These are phyloP conservation scores for Asterella californica DNA, from an alignment of 225 moss, liverwort and hornwort genomes.

Conservation along the genomic window DNA sequence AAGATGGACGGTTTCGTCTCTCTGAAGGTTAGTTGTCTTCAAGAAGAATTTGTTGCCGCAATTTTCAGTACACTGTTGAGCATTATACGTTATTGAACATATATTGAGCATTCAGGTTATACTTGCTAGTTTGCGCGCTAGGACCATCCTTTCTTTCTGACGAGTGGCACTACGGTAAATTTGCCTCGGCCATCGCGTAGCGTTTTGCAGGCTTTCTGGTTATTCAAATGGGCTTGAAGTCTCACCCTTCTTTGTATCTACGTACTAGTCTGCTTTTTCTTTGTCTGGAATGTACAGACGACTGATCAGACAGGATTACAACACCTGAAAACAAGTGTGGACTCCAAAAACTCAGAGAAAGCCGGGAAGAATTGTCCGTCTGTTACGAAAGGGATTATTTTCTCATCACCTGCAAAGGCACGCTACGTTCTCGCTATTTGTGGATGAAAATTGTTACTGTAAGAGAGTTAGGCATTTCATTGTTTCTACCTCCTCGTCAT, in stretches of 20 bases:
- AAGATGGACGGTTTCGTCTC: conserved; percentile 36
- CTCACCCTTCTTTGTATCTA: background rate
- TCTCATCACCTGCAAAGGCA: background rate
- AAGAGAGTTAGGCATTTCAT: background rate
- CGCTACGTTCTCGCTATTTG: background rate
- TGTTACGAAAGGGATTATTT: background rate
- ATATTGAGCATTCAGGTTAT: no score
- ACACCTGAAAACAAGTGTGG: conserved; percentile 6
- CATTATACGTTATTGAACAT: no score
- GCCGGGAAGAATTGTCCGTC: background rate
- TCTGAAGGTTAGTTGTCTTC: conserved; percentile 24
- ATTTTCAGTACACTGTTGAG: background rate
- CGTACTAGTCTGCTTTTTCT: background rate
- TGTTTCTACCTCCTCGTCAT: no score
- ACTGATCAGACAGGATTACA: conserved; percentile 18
- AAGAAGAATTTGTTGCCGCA: background rate
- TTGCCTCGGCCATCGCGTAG: background rate
- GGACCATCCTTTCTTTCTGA: no score
- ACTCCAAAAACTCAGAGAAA: conserved; percentile 9
- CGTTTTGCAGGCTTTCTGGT: background rate
- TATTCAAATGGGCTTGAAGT: background rate
- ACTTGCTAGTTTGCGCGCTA: no score
- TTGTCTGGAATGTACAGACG: conserved; percentile 8
- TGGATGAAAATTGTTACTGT: background rate
- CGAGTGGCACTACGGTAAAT: background rate